Percentiles rank a stretch among this genome's conserved stretches.
phyloP scores from a whole-genome alignment of 495 filamentous ascomycete species.

The Aspergillus leporis region DNA sequence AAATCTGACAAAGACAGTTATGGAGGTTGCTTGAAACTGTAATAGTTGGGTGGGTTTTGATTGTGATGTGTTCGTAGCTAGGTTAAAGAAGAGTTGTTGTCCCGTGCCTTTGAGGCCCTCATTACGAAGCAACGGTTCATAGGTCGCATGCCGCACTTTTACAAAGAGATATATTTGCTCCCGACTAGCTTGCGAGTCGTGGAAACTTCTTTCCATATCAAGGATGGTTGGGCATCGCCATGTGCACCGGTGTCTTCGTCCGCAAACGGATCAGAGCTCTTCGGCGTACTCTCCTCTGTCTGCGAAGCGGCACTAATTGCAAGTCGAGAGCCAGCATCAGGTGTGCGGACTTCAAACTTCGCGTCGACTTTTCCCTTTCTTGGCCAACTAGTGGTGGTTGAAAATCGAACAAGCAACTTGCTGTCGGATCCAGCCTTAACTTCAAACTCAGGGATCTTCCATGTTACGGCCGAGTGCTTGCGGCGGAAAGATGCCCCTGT shows the following conservation, averaged over 20 bases:
- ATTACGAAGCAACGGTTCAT: background rate
- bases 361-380: conserved; percentile 77
- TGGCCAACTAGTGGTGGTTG: conserved; percentile 72
- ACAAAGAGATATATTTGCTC: conserved; percentile 67
- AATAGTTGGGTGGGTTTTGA: background rate
- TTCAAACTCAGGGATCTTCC: conserved; percentile 83
- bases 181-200: conserved; percentile 71
- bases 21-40: background rate
- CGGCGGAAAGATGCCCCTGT: conserved; percentile 69
- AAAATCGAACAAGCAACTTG: conserved; percentile 79
- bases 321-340: conserved; percentile 59
- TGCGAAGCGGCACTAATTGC: conserved; percentile 50
- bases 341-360: conserved; percentile 69
- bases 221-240: conserved; percentile 29
- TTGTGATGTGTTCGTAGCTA: background rate
- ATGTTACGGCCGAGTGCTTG: conserved; percentile 84
- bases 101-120: background rate
- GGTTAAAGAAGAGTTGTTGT: background rate
- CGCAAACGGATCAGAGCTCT: conserved; percentile 65
- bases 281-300: conserved; percentile 25
- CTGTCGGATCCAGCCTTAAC: conserved; percentile 50
- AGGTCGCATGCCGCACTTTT: background rate
- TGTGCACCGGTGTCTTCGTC: conserved; percentile 52
- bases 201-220: conserved; percentile 72
- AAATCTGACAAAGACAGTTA: background rate